phyloP scores from a whole-genome alignment of 352 stramenopile species.

The Phytopythium oedochilum region DNA sequence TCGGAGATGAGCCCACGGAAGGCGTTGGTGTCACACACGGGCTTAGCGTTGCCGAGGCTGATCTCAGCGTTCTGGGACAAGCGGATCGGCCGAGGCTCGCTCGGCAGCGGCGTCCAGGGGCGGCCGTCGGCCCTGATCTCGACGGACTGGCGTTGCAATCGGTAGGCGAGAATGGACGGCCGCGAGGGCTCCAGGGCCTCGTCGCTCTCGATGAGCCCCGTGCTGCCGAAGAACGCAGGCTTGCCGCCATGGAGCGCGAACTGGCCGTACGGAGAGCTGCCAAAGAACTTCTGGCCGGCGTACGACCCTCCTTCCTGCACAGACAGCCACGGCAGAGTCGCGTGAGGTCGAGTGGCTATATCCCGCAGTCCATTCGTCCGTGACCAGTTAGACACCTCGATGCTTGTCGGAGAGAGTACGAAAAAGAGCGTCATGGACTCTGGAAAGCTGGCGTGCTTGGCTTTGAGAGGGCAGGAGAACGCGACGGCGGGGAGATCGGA shows the following conservation, averaged over 20 bases:
- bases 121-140: conserved; percentile 41
- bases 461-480: conserved; percentile 48
- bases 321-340: background rate
- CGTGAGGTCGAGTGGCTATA: background rate
- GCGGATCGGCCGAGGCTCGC: conserved; percentile 14
- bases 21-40: conserved; percentile 44
- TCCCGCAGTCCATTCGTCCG: background rate
- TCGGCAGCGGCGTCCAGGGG: conserved; percentile 15
- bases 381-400: conserved; percentile 22
- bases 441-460: conserved; percentile 24
- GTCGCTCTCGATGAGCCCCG: conserved; percentile 30
- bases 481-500: conserved; percentile 26
- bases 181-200: conserved; percentile 12
- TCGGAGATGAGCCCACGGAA: conserved; percentile 58
- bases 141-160: conserved; percentile 30
- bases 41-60: conserved; percentile 52
- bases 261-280: conserved; percentile 60
- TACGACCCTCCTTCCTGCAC: conserved; percentile 28
- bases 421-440: conserved; percentile 68
- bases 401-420: conserved; percentile 37
- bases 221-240: conserved; percentile 46
- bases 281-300: conserved; percentile 61
- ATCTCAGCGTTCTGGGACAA: conserved; percentile 43
- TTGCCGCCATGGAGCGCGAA: conserved; percentile 59
- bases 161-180: conserved; percentile 41